Evolutionary conservation across 2,329 filamentous ascomycete genomes (phyloP).

Genomic region (Chaetomiaceae sp.): DNA sequence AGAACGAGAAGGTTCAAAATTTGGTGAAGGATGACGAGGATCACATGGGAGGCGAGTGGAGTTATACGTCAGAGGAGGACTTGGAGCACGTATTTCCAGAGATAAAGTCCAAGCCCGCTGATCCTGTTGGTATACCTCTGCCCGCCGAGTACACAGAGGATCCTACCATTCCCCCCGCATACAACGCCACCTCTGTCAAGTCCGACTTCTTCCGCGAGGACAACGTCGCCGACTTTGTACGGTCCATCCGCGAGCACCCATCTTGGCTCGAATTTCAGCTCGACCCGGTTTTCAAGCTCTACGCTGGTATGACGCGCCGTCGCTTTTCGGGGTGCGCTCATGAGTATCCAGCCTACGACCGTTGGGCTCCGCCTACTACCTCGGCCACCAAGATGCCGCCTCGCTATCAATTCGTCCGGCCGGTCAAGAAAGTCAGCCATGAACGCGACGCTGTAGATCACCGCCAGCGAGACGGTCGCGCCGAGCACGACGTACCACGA

Average conservation of each 20-base stretch:
- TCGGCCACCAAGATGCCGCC: slow-evolving; percentile 22
- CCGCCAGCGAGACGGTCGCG: not conserved
- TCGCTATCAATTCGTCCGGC: slow-evolving; percentile 8
- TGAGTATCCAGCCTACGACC: slow-evolving; percentile 25
- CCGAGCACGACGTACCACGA: not conserved
- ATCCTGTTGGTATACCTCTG: slow-evolving; percentile 43
- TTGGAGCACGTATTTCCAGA: slow-evolving; percentile 36
- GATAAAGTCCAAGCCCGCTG: slow-evolving; percentile 32
- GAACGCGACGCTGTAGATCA: not conserved
- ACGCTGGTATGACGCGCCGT: slow-evolving; percentile 24
- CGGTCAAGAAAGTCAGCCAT: not conserved
- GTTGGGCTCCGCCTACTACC: slow-evolving; percentile 14
- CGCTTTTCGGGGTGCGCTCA: slow-evolving; percentile 22
- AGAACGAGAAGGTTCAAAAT: not conserved
- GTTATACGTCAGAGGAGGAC: slow-evolving; percentile 34
- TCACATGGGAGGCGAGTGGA: slow-evolving; percentile 26
- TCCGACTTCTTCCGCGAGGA: slow-evolving; percentile 40
- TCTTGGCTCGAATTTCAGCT: slow-evolving; percentile 36
- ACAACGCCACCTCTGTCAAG: slow-evolving; percentile 37
- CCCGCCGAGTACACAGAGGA: slow-evolving; percentile 38
- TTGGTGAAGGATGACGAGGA: slow-evolving; percentile 6
- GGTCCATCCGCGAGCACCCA: slow-evolving; percentile 35
- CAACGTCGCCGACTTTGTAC: slow-evolving; percentile 38
- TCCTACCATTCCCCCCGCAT: slow-evolving; percentile 40
- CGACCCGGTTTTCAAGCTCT: slow-evolving; percentile 38